Evolutionary conservation across 1,284 basidiomycete species (phyloP), one percentile per base, ranked within the genome.

Genomic region (Laetiporus sulphureus): DNA sequence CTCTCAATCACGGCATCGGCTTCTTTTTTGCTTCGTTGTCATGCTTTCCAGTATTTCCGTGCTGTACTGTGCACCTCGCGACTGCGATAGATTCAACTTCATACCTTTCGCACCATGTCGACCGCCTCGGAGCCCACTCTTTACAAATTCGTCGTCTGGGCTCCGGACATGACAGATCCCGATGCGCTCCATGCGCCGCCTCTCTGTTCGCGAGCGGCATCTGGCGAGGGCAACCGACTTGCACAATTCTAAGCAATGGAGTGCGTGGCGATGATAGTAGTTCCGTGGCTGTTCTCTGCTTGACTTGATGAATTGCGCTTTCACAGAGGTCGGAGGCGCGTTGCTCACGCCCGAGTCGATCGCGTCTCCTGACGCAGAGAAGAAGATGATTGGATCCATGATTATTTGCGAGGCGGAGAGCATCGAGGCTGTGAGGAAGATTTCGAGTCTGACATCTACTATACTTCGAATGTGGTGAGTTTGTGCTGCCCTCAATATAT

Each of bases 151-250:
- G 41, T 66, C 27, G 61, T 68, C 5, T 69, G 61, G 38, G 64
- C 64, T 7, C 67, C 66, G 1, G 68, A 70, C 53, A 62, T 55
- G 47, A 57, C 56, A 13, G 63, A 65, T 39, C 52, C 57, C 3
- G 66, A 56, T 2, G 58, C 59, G 5, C 51, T 63, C 25, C 51
- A 57, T n/a, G 31, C 59, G 63, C 8, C 57, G 68, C 4, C 42
- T 67, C 42, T 43, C 49, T 16, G 63, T 67, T 12, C 55, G 68
- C 7, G 45, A 49, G 15, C 22, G 49, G 30, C 68, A 70, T 41
- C 40, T 69, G 18, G 50, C 51, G 25, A 52, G 53, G 12, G 60
- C 55, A 18, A 46, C 42, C 13, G 32, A 38, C 19, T 42, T 58
- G 29, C 38, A 43, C 11, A 4, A 31, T 46, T 15, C 35, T 64